A percentile compares a stretch with the other conserved stretches of the same genome.
Evolutionary conservation across 2,329 filamentous ascomycete genomes (phyloP).

Genomic region (Thelonectria olida): DNA sequence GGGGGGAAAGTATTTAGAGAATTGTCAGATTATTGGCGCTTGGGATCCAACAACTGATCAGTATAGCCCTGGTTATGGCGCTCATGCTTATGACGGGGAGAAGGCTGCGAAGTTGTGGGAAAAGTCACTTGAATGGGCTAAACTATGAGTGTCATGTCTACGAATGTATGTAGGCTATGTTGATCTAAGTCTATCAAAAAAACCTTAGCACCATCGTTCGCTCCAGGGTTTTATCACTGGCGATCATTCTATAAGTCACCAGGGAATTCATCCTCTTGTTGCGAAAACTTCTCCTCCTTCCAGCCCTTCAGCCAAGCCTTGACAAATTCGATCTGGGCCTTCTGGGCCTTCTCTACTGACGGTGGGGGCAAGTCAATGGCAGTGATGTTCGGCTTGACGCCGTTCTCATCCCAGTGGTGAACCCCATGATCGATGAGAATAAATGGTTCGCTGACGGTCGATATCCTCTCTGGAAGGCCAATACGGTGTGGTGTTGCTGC

Average conservation of each 20-base stretch:
- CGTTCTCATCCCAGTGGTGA: slow-evolving; percentile 84
- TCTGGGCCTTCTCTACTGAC: slow-evolving; percentile 67
- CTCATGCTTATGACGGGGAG: not conserved
- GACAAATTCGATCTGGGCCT: slow-evolving; percentile 68
- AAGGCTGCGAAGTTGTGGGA: slow-evolving; percentile 2
- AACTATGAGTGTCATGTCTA: not conserved
- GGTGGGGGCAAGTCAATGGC: slow-evolving; percentile 69
- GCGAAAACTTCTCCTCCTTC: slow-evolving; percentile 38
- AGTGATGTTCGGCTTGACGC: slow-evolving; percentile 63
- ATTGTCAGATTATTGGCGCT: not conserved
- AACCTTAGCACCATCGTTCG: not conserved
- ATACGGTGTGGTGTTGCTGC: slow-evolving; percentile 76
- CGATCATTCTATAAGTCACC: slow-evolving; percentile 8
- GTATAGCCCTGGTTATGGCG: not conserved
- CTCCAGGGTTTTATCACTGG: not conserved
- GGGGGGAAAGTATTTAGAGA: slow-evolving; percentile 55
- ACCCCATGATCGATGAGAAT: slow-evolving; percentile 78
- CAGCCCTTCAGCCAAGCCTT: slow-evolving; percentile 74
- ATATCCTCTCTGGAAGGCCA: slow-evolving; percentile 64
- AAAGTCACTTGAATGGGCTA: not conserved
- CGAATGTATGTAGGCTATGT: not conserved
- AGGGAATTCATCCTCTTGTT: not conserved
- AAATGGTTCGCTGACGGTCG: slow-evolving; percentile 73
- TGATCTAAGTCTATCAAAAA: not conserved
- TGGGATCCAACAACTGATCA: not conserved